phyloP scores from a whole-genome alignment of 441 rosid genomes.

The Pelargonium myrrhifolium region DNA sequence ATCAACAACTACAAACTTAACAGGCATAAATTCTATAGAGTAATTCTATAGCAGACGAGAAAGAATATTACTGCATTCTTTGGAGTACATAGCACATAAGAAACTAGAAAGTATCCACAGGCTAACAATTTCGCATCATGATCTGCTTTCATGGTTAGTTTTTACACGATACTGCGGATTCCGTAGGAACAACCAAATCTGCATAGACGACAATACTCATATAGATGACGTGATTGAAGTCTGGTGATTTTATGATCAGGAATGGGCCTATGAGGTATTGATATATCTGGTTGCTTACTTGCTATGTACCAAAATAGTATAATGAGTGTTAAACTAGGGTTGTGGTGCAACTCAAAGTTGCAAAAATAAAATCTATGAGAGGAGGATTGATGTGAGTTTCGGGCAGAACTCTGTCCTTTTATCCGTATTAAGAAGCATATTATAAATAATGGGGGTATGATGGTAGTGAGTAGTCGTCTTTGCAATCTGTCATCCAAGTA shows the following conservation, averaged over 20 bases:
- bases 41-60: too few relatives aligned
- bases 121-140: background rate
- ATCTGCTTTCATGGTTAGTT: background rate
- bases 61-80: background rate
- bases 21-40: too few relatives aligned
- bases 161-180: background rate
- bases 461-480: too few relatives aligned
- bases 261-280: background rate
- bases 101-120: background rate
- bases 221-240: too few relatives aligned
- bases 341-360: background rate
- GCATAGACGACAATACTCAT: too few relatives aligned
- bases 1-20: background rate
- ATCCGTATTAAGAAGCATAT: background rate
- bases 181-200: background rate
- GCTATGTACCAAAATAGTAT: background rate
- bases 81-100: background rate
- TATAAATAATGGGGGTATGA: too few relatives aligned
- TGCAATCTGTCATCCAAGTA: background rate
- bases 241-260: background rate
- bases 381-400: background rate
- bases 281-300: background rate
- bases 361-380: background rate
- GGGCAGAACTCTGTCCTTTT: background rate
- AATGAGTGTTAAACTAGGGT: background rate